These are phyloP conservation scores for Fusarium dimerum DNA, from an alignment of 2,329 filamentous ascomycete species.

Conservation along the genomic window DNA sequence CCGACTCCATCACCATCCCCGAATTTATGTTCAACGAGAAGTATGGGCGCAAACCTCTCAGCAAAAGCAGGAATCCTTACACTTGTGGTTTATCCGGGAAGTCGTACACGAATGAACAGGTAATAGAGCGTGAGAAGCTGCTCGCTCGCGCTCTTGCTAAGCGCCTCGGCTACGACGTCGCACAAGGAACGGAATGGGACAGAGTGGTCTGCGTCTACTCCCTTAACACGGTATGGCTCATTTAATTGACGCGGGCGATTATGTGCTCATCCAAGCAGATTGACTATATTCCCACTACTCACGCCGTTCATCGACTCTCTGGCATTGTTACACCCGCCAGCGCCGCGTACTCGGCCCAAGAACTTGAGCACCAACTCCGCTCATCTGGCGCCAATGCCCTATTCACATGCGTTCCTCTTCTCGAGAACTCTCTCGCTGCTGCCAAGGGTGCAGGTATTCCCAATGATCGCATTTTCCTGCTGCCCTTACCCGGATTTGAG, in stretches of 20 bases:
- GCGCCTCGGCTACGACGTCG: constrained; percentile 70
- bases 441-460: constrained; percentile 65
- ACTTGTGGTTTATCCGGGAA: constrained; percentile 75
- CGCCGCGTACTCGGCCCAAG: constrained; percentile 68
- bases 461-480: constrained; percentile 64
- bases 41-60: constrained; percentile 65
- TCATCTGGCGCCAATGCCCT: constrained; percentile 69
- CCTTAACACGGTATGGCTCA: constrained; percentile 68
- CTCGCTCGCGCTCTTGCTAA: constrained; percentile 69
- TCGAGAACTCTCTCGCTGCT: constrained; percentile 64
- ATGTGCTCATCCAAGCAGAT: constrained; percentile 49
- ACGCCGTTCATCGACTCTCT: constrained; percentile 74
- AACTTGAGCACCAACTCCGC: constrained; percentile 72
- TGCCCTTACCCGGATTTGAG: constrained; percentile 64
- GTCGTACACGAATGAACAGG: constrained; percentile 63
- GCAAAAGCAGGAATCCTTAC: constrained; percentile 68
- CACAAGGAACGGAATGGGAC: constrained; percentile 76
- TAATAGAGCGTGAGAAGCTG: constrained; percentile 65
- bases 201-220: constrained; percentile 77
- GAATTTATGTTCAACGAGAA: constrained; percentile 77
- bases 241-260: neutral
- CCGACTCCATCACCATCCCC: constrained; percentile 72
- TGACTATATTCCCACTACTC: constrained; percentile 72
- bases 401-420: constrained; percentile 70
- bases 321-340: constrained; percentile 75